phyloP scores from a whole-genome alignment of 257 asterid species.

The Coffea canephora region DNA sequence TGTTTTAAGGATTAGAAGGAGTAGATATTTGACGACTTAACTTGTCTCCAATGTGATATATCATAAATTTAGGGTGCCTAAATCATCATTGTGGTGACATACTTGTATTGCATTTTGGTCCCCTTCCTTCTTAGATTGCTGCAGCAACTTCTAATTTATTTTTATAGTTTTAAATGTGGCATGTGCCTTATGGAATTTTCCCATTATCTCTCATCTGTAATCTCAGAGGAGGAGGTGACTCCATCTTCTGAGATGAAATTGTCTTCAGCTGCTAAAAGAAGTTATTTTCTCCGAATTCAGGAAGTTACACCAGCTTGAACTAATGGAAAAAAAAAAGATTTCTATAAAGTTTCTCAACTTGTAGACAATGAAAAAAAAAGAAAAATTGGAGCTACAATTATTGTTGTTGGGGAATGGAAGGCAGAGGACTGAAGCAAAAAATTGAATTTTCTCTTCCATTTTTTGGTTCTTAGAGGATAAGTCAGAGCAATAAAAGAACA shows the following conservation, averaged over 20 bases:
- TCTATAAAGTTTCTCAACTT: too few relatives aligned
- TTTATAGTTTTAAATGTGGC: background rate
- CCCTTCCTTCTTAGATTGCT: background rate
- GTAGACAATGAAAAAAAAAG: too few relatives aligned
- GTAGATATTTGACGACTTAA: background rate
- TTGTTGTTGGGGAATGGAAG: background rate
- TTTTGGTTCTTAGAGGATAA: background rate
- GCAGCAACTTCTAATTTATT: background rate
- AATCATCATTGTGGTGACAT: background rate
- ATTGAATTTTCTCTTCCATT: background rate
- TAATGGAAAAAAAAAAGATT: too few relatives aligned
- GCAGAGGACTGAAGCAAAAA: background rate
- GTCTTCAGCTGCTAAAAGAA: background rate
- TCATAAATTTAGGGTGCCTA: background rate
- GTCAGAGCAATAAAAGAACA: too few relatives aligned
- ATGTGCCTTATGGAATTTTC: background rate
- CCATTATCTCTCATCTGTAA: background rate
- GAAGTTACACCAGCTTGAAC: background rate
- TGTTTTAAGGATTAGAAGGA: too few relatives aligned
- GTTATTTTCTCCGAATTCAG: too few relatives aligned
- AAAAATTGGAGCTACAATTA: too few relatives aligned
- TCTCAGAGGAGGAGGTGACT: background rate
- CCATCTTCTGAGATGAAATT: background rate
- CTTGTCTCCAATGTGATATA: background rate
- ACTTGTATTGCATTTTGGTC: background rate